Evolutionary conservation across 2,329 filamentous ascomycete genomes (phyloP).

Genomic region (Diaporthe vaccinii): DNA sequence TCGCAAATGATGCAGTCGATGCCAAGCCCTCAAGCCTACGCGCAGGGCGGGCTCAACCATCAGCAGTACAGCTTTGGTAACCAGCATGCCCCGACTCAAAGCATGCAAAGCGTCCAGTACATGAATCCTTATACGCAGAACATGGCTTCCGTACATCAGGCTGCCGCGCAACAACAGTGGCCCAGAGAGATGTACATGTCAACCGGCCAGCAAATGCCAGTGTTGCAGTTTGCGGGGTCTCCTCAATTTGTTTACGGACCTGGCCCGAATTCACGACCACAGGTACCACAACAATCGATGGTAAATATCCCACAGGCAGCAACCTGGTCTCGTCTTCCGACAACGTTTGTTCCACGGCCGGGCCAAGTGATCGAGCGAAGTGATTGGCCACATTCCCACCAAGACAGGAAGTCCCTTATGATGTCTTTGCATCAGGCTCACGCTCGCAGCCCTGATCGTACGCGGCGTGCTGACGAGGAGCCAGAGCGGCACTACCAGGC

Average conservation of each 20-base stretch:
- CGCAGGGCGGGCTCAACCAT: background rate
- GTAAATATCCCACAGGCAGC: background rate
- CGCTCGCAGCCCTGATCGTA: conserved; percentile 62
- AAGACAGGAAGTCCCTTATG: conserved; percentile 57
- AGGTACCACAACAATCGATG: conserved; percentile 19
- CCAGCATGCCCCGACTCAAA: background rate
- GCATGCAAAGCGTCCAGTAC: conserved; percentile 20
- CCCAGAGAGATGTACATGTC: background rate
- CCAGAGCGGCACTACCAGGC: conserved; percentile 68
- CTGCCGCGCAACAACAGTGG: conserved; percentile 17
- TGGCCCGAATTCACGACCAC: background rate
- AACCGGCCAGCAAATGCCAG: background rate
- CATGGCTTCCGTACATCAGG: conserved; percentile 3
- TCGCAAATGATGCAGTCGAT: conserved; percentile 25
- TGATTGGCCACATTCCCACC: conserved; percentile 58
- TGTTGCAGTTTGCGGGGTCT: background rate
- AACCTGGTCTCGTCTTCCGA: background rate
- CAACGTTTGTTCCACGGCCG: conserved; percentile 45
- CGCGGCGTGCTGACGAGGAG: conserved; percentile 46
- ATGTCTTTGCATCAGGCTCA: conserved; percentile 62
- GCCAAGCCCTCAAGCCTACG: conserved; percentile 17
- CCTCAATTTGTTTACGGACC: background rate
- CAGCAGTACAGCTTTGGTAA: conserved; percentile 19
- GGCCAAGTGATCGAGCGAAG: conserved; percentile 44
- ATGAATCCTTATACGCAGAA: background rate